These are phyloP conservation scores for Haplosporangium sp. DNA, from an alignment of 371 early-diverging fungal species.

Conservation along the genomic window DNA sequence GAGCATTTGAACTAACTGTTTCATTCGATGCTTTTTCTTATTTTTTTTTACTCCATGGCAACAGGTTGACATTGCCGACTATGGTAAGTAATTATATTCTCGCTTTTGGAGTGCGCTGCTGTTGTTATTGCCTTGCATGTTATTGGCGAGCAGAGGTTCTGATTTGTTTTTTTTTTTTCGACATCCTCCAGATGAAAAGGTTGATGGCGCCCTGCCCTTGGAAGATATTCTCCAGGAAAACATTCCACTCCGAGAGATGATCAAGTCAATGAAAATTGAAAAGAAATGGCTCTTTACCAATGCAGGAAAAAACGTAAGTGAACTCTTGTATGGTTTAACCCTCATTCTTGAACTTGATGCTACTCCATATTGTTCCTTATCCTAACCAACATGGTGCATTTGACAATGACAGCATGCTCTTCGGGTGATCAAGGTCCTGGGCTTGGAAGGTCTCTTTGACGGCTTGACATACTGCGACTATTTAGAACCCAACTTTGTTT, in stretches of 20 bases:
- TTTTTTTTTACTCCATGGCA: neutral
- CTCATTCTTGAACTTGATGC: no score
- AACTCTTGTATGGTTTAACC: no score
- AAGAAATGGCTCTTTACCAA: slow-evolving; percentile 91
- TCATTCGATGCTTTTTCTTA: neutral
- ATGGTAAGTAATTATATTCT: slow-evolving; percentile 21
- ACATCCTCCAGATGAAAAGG: slow-evolving; percentile 64
- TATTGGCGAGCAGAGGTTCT: neutral
- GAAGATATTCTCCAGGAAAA: slow-evolving; percentile 74
- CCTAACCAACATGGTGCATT: no score
- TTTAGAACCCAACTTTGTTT: slow-evolving; percentile 72
- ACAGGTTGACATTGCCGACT: slow-evolving; percentile 48
- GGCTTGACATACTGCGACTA: slow-evolving; percentile 87
- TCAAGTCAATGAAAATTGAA: slow-evolving; percentile 60
- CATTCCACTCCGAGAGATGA: slow-evolving; percentile 72
- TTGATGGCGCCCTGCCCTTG: slow-evolving; percentile 80
- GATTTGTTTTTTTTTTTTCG: slow-evolving; percentile 5
- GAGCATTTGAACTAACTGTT: no score
- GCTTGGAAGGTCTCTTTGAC: slow-evolving; percentile 80
- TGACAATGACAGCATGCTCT: slow-evolving; percentile 64
- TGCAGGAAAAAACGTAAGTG: slow-evolving; percentile 73
- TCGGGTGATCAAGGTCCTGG: slow-evolving; percentile 73
- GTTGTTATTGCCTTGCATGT: neutral
- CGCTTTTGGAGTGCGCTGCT: no score
- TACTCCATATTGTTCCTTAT: no score